Evolutionary conservation across 202 grass and related monocot genomes (phyloP).

Genomic region (Zoysia matrella): DNA sequence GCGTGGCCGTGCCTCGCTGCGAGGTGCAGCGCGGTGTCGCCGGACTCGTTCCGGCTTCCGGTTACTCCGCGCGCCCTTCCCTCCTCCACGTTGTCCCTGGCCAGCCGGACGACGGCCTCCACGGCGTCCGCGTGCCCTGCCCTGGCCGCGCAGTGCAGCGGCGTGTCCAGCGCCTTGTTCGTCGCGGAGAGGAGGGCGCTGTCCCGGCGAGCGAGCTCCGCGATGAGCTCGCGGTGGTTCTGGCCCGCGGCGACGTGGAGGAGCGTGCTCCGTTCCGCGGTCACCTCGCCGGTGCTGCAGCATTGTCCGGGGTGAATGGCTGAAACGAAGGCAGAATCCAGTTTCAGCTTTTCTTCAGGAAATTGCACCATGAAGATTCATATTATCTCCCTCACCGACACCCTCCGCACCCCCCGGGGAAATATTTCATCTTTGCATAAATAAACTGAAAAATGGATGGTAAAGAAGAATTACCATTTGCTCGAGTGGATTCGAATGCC

Average conservation of each 20-base stretch:
- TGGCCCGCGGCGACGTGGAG: slow-evolving; percentile 53
- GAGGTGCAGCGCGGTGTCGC: slow-evolving; percentile 46
- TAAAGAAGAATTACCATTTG: neutral
- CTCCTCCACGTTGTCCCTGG: slow-evolving; percentile 5
- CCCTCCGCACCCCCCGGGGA: too few relatives aligned
- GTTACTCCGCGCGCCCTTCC: neutral
- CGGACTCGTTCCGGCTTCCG: neutral
- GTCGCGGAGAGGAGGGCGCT: neutral
- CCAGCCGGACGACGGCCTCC: neutral
- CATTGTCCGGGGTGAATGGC: neutral
- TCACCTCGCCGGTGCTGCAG: slow-evolving; percentile 28
- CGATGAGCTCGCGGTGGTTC: slow-evolving; percentile 20
- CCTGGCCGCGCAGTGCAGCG: slow-evolving; percentile 28
- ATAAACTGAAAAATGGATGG: too few relatives aligned
- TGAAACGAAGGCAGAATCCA: neutral
- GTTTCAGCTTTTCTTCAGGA: too few relatives aligned
- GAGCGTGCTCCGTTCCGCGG: slow-evolving; percentile 28
- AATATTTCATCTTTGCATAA: neutral
- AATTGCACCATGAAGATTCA: neutral
- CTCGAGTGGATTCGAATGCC: neutral
- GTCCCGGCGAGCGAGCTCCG: slow-evolving; percentile 16
- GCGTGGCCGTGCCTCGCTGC: slow-evolving; percentile 32
- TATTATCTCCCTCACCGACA: too few relatives aligned
- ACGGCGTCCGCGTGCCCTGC: slow-evolving; percentile 19
- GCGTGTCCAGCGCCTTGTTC: neutral